Conservation (phyloP, 306 rosid species). For the Glycine latifolia region DNA sequence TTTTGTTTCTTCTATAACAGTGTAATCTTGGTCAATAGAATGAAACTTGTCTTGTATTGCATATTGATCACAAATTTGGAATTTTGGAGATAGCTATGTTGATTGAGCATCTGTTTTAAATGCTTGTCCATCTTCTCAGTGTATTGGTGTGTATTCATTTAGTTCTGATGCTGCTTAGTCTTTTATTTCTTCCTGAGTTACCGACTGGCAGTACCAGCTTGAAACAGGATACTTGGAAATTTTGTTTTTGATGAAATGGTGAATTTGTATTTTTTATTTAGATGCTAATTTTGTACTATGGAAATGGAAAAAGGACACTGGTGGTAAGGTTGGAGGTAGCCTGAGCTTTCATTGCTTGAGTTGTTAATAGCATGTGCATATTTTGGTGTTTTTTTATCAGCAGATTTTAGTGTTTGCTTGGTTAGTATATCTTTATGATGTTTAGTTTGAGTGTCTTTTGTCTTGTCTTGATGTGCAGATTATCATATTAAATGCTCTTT, state of each 20-base stretch:
- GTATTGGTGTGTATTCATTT: neutral
- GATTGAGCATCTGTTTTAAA: slow-evolving; percentile 20
- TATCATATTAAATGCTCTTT: slow-evolving; percentile 33
- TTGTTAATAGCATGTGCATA: slow-evolving; percentile 9
- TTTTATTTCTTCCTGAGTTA: slow-evolving; percentile 32
- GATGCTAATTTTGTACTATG: neutral
- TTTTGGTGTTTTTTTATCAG: neutral
- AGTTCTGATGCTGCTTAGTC: slow-evolving; percentile 14
- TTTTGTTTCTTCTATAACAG: slow-evolving; percentile 45
- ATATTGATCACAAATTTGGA: neutral
- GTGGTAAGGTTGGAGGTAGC: slow-evolving; percentile 36
- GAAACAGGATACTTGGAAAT: neutral
- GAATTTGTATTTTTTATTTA: neutral
- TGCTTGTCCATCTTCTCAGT: slow-evolving; percentile 21
- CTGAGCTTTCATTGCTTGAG: slow-evolving; percentile 10
- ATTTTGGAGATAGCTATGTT: slow-evolving; percentile 24
- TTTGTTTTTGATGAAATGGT: neutral
- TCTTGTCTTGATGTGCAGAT: slow-evolving; percentile 13
- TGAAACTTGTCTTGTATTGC: slow-evolving; percentile 38
- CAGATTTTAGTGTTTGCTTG: neutral
- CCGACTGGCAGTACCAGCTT: neutral
- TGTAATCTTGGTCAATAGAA: slow-evolving; percentile 35
- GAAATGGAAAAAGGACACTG: neutral
- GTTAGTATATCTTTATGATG: slow-evolving; percentile 18
- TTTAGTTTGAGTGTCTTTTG: slow-evolving; percentile 17